Conservation (phyloP, 1,284 basidiomycete species). For the Meira nashicola region DNA sequence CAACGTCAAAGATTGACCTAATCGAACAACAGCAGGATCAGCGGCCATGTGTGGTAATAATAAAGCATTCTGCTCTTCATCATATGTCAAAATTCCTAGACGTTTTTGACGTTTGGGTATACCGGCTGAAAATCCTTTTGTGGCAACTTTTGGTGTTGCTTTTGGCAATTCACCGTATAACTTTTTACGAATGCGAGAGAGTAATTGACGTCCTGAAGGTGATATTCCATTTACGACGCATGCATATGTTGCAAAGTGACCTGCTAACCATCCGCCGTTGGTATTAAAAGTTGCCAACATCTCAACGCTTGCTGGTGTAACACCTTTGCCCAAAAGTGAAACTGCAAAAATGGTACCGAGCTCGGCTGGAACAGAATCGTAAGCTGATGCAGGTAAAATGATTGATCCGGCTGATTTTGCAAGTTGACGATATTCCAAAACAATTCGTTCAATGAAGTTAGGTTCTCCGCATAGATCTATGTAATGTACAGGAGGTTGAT, state of each 20-base stretch:
- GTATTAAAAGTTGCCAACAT: conserved; percentile 15
- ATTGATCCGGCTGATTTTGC: conserved; percentile 6
- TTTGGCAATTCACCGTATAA: conserved; percentile 2
- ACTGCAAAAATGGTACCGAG: conserved; percentile 13
- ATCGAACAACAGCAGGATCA: conserved; percentile 20
- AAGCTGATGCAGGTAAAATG: conserved; percentile 13
- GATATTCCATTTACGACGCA: conserved; percentile 22
- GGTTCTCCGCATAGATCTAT: conserved; percentile 17
- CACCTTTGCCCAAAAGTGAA: conserved; percentile 4
- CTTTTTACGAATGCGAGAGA: conserved; percentile 5
- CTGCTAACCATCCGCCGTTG: background rate
- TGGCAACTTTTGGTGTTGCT: conserved; percentile 12
- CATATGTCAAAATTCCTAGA: conserved; percentile 12
- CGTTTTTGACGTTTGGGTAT: conserved; percentile 9
- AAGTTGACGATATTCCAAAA: conserved; percentile 13
- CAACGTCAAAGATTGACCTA: conserved; percentile 15
- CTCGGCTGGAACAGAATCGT: conserved; percentile 17
- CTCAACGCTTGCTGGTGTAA: conserved; percentile 16
- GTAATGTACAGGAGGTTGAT: conserved; percentile 8
- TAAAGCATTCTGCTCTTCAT: background rate
- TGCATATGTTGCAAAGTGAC: conserved; percentile 23
- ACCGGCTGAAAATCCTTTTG: conserved; percentile 13
- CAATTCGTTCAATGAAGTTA: conserved; percentile 12
- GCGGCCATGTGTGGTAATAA: conserved; percentile 19
- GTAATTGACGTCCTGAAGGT: conserved; percentile 11